Base-by-base conservation (phyloP, 1,139 yeast species). In the Suhomyces guaymorum region DNA sequence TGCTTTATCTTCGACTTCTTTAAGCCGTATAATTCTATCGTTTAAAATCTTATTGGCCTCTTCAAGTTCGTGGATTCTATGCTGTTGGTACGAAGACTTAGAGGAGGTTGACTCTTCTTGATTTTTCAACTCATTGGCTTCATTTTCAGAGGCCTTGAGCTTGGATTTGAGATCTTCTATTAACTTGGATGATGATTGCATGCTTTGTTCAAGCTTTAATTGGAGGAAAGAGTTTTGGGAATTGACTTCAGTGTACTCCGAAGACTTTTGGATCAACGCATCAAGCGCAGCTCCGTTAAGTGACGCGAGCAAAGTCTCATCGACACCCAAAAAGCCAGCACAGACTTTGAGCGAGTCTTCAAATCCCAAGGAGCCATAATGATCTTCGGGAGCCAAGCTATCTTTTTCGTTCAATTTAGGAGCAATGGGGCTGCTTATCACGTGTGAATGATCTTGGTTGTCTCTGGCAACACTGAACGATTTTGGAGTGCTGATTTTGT, bases 161-260 rank as follows among this genome's bases (percentile, higher is more conserved):
- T 40, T 42, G 4, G 21, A 8, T 16, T 44, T 48, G 24, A 44
- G 42, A 15, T 37, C 47, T 6, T 49, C 48, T 5, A 50, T 38
- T 6, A 27, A 15, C 15, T 43, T 46, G 6, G 36, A 19, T n/a
- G 37, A 33, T 7, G 22, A 47, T 37, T 72, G 80, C 19, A 66
- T 59, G 5, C 66, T 46, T 46, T 78, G 85, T 49, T 82, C 88
- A 35, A 68, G 61, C 33, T 72, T 70, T 15, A 80, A 68, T 49
- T 76, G 75, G 20, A 75, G 54, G 15, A 77, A 61, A 14, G 77
- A 57, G 30, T 70, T 66, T 42, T 78, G 78, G 1, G 85, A 73
- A 38, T 68, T 63, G 24, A 80, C 41, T 3, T 69, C 69, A 30
- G 77, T 73, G 42, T 64, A 63, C 39, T 77, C 79, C 2, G 64